These are phyloP conservation scores for Amanita pallidorosea DNA, from an alignment of 768 basidiomycete genomes.

Conservation along the genomic window DNA sequence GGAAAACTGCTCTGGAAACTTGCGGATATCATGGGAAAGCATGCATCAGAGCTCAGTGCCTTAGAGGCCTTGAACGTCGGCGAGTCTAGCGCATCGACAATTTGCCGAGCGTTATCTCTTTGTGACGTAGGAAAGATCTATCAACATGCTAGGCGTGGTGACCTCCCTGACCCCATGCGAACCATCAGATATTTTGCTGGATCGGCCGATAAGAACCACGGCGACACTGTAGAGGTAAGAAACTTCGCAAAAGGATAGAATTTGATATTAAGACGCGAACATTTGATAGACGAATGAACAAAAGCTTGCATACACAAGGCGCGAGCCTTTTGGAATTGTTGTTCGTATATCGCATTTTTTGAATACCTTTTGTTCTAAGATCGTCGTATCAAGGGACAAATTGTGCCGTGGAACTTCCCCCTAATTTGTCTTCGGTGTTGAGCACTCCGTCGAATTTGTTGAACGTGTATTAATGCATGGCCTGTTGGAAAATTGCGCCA, in stretches of 20 bases:
- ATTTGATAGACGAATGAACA: conserved; percentile 15
- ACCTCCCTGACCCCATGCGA: conserved; percentile 1
- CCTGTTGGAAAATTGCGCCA: conserved; percentile 61
- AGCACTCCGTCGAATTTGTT: too few species aligned
- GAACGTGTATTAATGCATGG: conserved; percentile 25
- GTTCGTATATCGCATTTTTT: background rate
- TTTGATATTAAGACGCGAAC: background rate
- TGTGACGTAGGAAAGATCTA: background rate
- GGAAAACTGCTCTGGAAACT: conserved; percentile 38
- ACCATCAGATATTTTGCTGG: conserved; percentile 71
- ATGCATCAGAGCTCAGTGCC: conserved; percentile 50
- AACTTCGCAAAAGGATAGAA: background rate
- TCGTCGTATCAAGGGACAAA: background rate
- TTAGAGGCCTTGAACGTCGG: conserved; percentile 61
- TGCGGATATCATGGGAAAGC: conserved; percentile 42
- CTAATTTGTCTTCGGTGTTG: background rate
- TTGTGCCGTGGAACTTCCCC: conserved; percentile 5
- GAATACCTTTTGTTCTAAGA: background rate
- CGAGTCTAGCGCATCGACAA: conserved; percentile 8
- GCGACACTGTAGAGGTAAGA: conserved; percentile 51
- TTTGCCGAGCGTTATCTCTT: background rate
- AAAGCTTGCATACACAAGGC: conserved; percentile 19
- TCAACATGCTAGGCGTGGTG: background rate
- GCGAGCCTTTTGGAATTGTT: conserved; percentile 17
- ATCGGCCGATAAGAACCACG: conserved; percentile 75